Base-by-base conservation (phyloP, 345 rosid genomes). In the Mangifera indica region DNA sequence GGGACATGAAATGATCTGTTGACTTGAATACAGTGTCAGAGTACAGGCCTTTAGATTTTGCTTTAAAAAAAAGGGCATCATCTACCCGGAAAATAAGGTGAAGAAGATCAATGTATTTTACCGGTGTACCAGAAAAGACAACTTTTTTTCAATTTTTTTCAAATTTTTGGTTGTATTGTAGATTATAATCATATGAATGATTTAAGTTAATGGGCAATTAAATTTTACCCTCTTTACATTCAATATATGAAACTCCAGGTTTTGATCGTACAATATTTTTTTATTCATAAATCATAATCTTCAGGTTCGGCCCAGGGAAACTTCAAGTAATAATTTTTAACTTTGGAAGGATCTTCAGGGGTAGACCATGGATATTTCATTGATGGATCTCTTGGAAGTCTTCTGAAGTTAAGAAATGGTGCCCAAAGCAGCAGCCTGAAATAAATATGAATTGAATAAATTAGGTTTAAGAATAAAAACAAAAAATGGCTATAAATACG, bases 331-430 rank as follows among this genome's bases (percentile, higher is more conserved):
- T 29, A 29, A 29, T 29, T 29, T 29, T 29, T 29, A 29, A 29
- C 32, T 29, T 29, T 1, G 32, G 32, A 29, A 29, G 32, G 32
- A 29, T 29, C 32, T 29, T 29, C 32, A 29, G 32, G 32, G 32
- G 32, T 29, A 26, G 88, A 87, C 98, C 98, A 91, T 12, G 97
- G 97, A 66, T 87, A 74, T 86, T 87, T 87, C 92, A 87, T 46
- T 14, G 83, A 68, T 77, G 97, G 92, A 86, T 94, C 97, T 67
- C 97, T 75, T 9, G 98, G 98, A 66, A 91, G 84, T 71, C 87
- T 94, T 78, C 97, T 89, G 87, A 89, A 89, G 93, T 89, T 94
- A 56, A 92, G 82, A 81, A 92, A 94, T 72, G 95, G 95, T 58
- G 97, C 97, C 98, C 98, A 89, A 2, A 94, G 63, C 69, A 89